A percentile compares a stretch with the other conserved stretches of the same genome.
Conservation (phyloP, 2,329 filamentous ascomycete species). For the Colletotrichum lupini region DNA sequence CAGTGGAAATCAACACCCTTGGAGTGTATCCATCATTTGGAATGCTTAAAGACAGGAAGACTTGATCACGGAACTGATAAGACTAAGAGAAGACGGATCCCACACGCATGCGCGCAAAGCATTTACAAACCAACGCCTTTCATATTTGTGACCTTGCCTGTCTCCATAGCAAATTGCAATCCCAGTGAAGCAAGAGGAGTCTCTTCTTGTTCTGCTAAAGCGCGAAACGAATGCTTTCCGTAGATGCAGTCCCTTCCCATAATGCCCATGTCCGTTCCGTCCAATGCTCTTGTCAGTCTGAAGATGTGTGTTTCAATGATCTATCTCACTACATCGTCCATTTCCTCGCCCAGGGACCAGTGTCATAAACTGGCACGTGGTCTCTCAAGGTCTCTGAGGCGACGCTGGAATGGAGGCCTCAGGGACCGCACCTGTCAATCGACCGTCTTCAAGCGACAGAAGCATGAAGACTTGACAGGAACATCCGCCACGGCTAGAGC, state of each 20-base stretch:
- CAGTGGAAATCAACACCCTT: too few species aligned
- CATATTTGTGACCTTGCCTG: too few species aligned
- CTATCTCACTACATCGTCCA: background rate
- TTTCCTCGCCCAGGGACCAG: background rate
- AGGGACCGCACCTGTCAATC: constrained; percentile 32
- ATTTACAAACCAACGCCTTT: too few species aligned
- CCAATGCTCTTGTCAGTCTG: background rate
- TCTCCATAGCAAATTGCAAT: background rate
- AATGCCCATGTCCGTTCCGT: background rate
- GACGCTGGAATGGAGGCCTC: constrained; percentile 31
- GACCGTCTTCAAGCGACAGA: constrained; percentile 47
- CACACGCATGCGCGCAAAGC: too few species aligned
- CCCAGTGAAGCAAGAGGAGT: background rate
- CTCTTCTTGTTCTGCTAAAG: too few species aligned
- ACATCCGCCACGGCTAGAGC: constrained; percentile 70
- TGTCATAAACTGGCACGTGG: constrained; percentile 24
- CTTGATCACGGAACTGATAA: too few species aligned
- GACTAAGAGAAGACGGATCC: too few species aligned
- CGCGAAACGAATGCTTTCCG: background rate
- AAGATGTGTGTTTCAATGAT: background rate
- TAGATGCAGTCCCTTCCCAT: background rate
- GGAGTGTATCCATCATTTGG: too few species aligned
- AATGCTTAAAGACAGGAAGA: too few species aligned
- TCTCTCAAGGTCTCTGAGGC: constrained; percentile 11
- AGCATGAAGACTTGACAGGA: constrained; percentile 67